phyloP scores from a whole-genome alignment of 83 land plant genomes.

The Picea engelmannii region DNA sequence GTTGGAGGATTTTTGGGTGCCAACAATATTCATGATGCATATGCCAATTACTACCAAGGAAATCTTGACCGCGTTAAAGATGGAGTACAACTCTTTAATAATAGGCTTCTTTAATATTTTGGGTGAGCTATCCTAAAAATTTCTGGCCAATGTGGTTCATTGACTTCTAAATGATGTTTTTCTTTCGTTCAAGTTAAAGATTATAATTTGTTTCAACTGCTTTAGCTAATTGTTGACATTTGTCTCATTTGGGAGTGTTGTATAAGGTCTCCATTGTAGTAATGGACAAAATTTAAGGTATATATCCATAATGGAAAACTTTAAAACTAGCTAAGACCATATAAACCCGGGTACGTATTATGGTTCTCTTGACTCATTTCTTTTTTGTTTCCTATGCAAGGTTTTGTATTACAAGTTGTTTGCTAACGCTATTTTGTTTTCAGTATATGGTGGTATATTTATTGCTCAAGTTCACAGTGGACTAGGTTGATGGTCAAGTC shows the following conservation, averaged over 20 bases:
- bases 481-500: slow-evolving; percentile 97
- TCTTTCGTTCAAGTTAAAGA: neutral
- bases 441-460: slow-evolving; percentile 88
- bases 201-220: neutral
- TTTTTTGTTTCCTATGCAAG: neutral
- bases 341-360: neutral
- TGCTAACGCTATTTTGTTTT: slow-evolving; percentile 15
- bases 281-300: too few species aligned
- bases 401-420: neutral
- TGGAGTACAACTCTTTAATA: slow-evolving; percentile 35
- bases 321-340: too few species aligned
- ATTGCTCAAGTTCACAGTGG: slow-evolving; percentile 91
- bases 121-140: slow-evolving; percentile 45
- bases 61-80: slow-evolving; percentile 15
- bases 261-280: too few species aligned
- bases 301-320: too few species aligned
- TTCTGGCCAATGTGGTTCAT: neutral
- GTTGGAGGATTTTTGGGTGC: slow-evolving; percentile 17
- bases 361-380: neutral
- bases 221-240: neutral
- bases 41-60: neutral
- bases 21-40: neutral
- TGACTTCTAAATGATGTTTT: neutral
- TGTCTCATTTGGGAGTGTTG: too few species aligned
- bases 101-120: slow-evolving; percentile 62